phyloP scores from a whole-genome alignment of 2,329 filamentous ascomycete genomes.

The Colletotrichum abscissum region DNA sequence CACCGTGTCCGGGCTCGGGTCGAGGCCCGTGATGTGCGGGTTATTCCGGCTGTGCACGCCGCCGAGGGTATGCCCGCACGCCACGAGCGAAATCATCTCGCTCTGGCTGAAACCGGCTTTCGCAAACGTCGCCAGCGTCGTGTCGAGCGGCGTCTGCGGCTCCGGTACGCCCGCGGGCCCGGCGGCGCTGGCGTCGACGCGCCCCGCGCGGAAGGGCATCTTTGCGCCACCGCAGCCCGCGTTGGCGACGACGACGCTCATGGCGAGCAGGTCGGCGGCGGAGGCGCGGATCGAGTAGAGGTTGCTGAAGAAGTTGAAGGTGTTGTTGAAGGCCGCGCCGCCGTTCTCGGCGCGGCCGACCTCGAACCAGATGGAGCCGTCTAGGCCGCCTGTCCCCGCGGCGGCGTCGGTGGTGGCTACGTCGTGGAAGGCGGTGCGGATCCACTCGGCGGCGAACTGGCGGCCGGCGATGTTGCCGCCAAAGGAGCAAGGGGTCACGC shows the following conservation, averaged over 20 bases:
- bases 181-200: conserved; percentile 40
- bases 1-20: conserved; percentile 42
- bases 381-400: conserved; percentile 43
- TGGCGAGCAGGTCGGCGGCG: conserved; percentile 46
- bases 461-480: conserved; percentile 38
- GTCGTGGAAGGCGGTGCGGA: conserved; percentile 47
- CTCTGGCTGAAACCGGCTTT: conserved; percentile 38
- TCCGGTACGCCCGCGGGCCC: conserved; percentile 41
- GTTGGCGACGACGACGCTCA: conserved; percentile 43
- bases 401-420: conserved; percentile 42
- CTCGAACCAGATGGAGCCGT: conserved; percentile 46
- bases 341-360: conserved; percentile 43
- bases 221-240: conserved; percentile 39
- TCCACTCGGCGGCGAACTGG: conserved; percentile 45
- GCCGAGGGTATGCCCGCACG: conserved; percentile 42
- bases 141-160: conserved; percentile 38
- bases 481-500: conserved; percentile 37
- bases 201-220: conserved; percentile 41
- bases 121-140: conserved; percentile 38
- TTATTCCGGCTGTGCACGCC: conserved; percentile 42
- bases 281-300: conserved; percentile 39
- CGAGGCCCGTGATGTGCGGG: conserved; percentile 38
- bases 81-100: conserved; percentile 42
- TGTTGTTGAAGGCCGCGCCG: conserved; percentile 45
- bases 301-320: conserved; percentile 39